These are phyloP conservation scores for Casuarina cunninghamiana DNA, from an alignment of 306 rosid genomes.

Conservation along the genomic window DNA sequence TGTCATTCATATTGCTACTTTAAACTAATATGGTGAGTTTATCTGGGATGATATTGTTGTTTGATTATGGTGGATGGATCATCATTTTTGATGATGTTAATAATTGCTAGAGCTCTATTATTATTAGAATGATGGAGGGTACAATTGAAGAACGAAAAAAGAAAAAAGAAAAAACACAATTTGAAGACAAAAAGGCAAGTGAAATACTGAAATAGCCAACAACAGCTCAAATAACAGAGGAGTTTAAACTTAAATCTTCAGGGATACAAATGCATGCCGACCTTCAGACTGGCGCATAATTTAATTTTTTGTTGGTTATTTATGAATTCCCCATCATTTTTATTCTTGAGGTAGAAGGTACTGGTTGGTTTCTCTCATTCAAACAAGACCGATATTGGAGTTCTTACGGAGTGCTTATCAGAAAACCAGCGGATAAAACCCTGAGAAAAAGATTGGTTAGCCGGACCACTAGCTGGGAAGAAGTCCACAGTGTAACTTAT, in stretches of 20 bases:
- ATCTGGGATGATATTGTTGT: no score
- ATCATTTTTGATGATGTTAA: no score
- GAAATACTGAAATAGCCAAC: neutral
- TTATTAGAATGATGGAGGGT: no score
- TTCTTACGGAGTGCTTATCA: slow-evolving; percentile 36
- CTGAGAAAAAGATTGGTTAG: slow-evolving; percentile 21
- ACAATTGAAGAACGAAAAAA: no score
- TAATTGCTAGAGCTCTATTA: no score
- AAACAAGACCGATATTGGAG: slow-evolving; percentile 39
- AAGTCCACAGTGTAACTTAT: slow-evolving; percentile 30
- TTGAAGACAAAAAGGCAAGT: no score
- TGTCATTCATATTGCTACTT: no score
- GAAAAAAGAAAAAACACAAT: no score
- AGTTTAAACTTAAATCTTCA: neutral
- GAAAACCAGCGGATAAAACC: slow-evolving; percentile 57
- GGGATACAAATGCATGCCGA: neutral
- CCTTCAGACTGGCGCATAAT: neutral
- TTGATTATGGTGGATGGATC: no score
- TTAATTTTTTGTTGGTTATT: slow-evolving; percentile 21
- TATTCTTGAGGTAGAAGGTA: neutral
- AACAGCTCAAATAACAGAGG: neutral
- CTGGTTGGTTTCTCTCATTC: slow-evolving; percentile 16
- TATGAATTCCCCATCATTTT: neutral
- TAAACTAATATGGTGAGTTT: no score
- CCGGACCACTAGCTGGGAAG: slow-evolving; percentile 11